Conservation (phyloP, 1,284 basidiomycete species). For the Puccinia novopanici region DNA sequence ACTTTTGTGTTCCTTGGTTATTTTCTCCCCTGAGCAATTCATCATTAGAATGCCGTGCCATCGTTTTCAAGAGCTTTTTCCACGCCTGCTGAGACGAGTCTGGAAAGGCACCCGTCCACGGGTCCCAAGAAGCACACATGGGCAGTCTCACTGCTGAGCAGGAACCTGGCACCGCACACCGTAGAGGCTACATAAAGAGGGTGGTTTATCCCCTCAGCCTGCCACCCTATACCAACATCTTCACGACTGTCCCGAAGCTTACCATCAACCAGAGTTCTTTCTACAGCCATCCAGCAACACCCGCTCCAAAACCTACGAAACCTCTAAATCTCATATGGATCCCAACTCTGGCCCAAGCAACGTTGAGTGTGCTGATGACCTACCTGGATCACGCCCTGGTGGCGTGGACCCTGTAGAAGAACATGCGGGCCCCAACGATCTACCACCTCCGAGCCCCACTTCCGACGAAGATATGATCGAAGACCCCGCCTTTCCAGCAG, state of each 20-base stretch:
- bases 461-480: not conserved
- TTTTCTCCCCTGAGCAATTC: too few relatives aligned
- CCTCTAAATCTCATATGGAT: too few relatives aligned
- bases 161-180: too few relatives aligned
- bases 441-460: not conserved
- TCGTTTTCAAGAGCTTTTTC: too few relatives aligned
- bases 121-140: too few relatives aligned
- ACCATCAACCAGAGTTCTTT: not conserved
- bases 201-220: not conserved
- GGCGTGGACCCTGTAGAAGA: not conserved
- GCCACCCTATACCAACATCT: not conserved
- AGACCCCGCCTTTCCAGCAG: not conserved
- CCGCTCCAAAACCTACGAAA: not conserved
- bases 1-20: too few relatives aligned
- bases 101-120: too few relatives aligned
- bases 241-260: not conserved
- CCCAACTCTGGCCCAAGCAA: not conserved
- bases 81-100: too few relatives aligned
- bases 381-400: not conserved
- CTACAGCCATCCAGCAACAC: not conserved
- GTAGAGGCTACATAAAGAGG: not conserved
- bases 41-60: too few relatives aligned
- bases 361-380: not conserved
- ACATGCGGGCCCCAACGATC: not conserved
- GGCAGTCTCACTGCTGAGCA: too few relatives aligned